phyloP scores from a whole-genome alignment of 306 rosid species.

The Vigna reflexopilosa region DNA sequence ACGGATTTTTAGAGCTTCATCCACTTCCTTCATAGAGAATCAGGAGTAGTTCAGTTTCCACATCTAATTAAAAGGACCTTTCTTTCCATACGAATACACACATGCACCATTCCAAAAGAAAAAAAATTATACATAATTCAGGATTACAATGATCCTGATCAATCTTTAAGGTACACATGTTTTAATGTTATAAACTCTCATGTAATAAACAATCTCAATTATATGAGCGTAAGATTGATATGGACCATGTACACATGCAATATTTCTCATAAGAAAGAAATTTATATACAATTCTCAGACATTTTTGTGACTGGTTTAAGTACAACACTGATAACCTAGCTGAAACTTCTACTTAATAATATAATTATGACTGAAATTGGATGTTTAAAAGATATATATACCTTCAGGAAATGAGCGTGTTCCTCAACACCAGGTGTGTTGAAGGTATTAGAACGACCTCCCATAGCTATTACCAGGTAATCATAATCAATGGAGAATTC shows the following conservation, averaged over 20 bases:
- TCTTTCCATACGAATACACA: background rate
- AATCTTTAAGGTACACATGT: background rate
- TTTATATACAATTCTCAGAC: background rate
- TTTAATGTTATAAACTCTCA: background rate
- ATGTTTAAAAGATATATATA: conserved; percentile 29
- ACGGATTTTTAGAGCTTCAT: conserved; percentile 89
- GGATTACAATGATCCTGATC: background rate
- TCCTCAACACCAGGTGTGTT: conserved; percentile 94
- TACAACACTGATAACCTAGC: background rate
- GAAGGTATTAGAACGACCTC: conserved; percentile 90
- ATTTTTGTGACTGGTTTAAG: background rate
- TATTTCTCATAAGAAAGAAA: background rate
- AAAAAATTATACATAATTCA: background rate
- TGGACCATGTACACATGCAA: background rate
- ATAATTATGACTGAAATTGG: background rate
- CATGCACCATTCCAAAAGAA: background rate
- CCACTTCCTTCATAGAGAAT: conserved; percentile 79
- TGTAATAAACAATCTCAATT: background rate
- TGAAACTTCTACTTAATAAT: background rate
- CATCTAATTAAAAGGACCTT: background rate
- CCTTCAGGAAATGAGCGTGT: conserved; percentile 91
- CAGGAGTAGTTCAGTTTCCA: conserved; percentile 22
- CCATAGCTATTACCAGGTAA: conserved; percentile 78
- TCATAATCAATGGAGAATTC: conserved; percentile 90
- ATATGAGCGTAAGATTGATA: background rate